A percentile compares a stretch with the other conserved stretches of the same genome.
phyloP scores from a whole-genome alignment of 257 asterid species.

The Ehretia macrophylla region DNA sequence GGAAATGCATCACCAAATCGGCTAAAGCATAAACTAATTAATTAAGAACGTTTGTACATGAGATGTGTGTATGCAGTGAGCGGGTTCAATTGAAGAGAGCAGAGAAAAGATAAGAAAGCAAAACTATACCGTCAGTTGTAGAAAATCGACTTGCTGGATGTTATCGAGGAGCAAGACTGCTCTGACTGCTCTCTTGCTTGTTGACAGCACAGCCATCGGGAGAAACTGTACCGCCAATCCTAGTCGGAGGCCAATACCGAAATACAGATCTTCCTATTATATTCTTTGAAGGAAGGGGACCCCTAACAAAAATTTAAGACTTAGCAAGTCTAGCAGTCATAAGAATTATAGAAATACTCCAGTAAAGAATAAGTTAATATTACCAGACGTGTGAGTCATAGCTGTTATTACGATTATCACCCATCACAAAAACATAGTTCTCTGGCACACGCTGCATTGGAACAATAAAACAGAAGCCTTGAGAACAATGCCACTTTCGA shows the following conservation, averaged over 20 bases:
- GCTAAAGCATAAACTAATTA: too few species aligned
- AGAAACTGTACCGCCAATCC: conserved; percentile 67
- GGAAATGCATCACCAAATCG: too few species aligned
- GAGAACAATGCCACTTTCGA: too few species aligned
- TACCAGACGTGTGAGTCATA: conserved; percentile 95
- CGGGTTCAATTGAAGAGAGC: too few species aligned
- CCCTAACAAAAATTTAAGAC: conserved; percentile 36
- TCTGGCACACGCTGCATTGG: conserved; percentile 78
- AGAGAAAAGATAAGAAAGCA: too few species aligned
- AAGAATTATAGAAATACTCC: too few species aligned
- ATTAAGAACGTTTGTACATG: too few species aligned
- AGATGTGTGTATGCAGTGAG: too few species aligned
- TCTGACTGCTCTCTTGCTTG: conserved; percentile 35
- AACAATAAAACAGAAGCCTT: neutral
- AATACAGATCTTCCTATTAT: conserved; percentile 80
- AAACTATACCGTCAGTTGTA: too few species aligned
- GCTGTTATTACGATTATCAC: conserved; percentile 92
- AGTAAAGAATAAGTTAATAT: conserved; percentile 20
- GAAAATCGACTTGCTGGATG: neutral
- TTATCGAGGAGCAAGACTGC: conserved; percentile 31
- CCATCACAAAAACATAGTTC: conserved; percentile 81
- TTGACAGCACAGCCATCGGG: conserved; percentile 59
- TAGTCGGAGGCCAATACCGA: conserved; percentile 84
- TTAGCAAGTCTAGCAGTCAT: neutral
- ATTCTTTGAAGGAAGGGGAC: conserved; percentile 83